A percentile compares a stretch with the other conserved stretches of the same genome.
These are phyloP conservation scores for Dictyostelium capitatum DNA, from an alignment of 78 protist species.

Conservation along the genomic window DNA sequence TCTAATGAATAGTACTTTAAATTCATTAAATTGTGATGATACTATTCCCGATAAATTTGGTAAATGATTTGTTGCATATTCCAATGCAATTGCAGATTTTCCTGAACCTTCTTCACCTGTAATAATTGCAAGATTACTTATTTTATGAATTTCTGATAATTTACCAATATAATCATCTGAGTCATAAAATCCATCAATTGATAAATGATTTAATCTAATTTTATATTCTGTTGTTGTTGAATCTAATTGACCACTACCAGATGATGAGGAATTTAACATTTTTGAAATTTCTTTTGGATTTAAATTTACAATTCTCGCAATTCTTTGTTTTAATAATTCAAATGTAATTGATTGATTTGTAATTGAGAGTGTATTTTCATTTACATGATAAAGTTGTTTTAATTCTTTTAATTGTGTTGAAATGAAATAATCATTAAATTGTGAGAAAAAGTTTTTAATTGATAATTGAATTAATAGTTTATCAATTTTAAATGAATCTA, in stretches of 20 bases:
- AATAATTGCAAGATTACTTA: background rate
- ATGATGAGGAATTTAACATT: background rate
- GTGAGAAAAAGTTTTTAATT: background rate
- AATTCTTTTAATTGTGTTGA: constrained; percentile 26
- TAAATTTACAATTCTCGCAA: constrained; percentile 2
- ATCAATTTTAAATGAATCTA: constrained; percentile 11
- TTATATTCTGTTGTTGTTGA: background rate
- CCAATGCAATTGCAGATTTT: background rate
- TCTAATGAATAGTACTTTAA: background rate
- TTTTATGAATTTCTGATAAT: background rate
- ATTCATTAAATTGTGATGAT: background rate
- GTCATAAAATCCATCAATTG: background rate
- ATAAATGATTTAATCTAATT: background rate
- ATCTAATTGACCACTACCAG: background rate
- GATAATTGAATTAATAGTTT: background rate
- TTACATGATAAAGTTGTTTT: background rate
- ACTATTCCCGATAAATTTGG: background rate
- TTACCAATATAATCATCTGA: background rate
- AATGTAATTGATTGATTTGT: background rate
- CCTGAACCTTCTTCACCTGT: constrained; percentile 35
- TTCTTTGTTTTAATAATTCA: constrained; percentile 9
- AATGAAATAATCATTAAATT: constrained; percentile 6
- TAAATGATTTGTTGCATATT: background rate
- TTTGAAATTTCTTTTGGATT: constrained; percentile 9
- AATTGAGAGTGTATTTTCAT: background rate